A percentile compares a stretch with the other conserved stretches of the same genome.
Evolutionary conservation across 768 basidiomycete genomes (phyloP).

Genomic region (Erythrobasidium yunnanense): DNA sequence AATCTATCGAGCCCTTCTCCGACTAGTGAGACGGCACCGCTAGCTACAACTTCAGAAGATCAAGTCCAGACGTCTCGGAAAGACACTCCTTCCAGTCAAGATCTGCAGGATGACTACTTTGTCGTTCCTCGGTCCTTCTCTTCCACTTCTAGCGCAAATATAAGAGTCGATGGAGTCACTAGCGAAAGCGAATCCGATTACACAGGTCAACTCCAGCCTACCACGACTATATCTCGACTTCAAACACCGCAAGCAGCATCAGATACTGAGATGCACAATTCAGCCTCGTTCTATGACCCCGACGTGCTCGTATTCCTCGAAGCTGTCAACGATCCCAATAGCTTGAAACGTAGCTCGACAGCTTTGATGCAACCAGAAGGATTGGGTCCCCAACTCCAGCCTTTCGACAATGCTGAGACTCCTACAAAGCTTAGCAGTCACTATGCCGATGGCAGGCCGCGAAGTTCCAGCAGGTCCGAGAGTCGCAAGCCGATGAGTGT

Average conservation of each 20-base stretch:
- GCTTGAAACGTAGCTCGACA: background rate
- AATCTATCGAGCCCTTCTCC: background rate
- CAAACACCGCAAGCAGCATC: no score
- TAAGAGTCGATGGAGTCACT: no score
- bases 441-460: no score
- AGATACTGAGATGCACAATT: background rate
- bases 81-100: no score
- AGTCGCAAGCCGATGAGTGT: background rate
- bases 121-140: background rate
- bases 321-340: conserved; percentile 30
- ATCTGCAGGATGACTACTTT: background rate
- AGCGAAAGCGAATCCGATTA: background rate
- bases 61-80: background rate
- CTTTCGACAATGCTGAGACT: no score
- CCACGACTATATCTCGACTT: no score
- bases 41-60: background rate
- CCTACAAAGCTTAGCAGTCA: no score
- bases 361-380: no score
- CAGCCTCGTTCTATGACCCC: conserved; percentile 61
- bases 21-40: background rate
- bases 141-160: background rate
- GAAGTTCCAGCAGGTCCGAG: no score
- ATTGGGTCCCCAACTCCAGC: no score
- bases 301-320: conserved; percentile 55
- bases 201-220: background rate